These are phyloP conservation scores for Blastocystis sp. DNA, from an alignment of 352 stramenopile genomes.

Conservation along the genomic window DNA sequence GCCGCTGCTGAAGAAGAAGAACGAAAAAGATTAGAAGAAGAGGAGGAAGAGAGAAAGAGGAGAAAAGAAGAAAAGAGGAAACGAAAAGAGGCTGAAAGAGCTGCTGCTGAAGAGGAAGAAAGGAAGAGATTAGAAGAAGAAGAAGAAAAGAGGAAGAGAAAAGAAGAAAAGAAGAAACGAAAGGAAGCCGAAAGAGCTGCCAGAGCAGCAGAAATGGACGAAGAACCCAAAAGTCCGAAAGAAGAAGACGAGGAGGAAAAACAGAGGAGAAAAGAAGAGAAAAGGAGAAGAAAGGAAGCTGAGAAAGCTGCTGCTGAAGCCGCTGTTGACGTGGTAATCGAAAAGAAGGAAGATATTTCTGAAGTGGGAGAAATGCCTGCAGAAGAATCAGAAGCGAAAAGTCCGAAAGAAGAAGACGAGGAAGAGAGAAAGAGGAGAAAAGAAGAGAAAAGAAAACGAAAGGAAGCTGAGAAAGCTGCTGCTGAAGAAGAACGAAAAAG, in stretches of 20 bases:
- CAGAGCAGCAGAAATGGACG: background rate
- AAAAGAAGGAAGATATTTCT: background rate
- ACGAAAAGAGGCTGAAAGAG: background rate
- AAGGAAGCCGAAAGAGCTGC: conserved; percentile 7
- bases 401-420: background rate
- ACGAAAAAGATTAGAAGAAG: background rate
- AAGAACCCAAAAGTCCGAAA: background rate
- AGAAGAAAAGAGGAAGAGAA: conserved; percentile 22
- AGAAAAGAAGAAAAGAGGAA: background rate
- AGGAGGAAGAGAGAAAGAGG: conserved; percentile 3
- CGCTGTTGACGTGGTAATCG: background rate
- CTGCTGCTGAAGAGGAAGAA: background rate
- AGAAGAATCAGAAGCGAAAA: background rate
- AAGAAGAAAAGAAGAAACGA: background rate
- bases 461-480: background rate
- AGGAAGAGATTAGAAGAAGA: background rate
- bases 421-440: conserved; percentile 24
- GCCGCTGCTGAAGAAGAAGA: background rate
- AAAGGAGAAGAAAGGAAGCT: background rate
- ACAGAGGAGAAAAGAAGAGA: background rate
- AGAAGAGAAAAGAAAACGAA: background rate
- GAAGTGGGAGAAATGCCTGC: background rate
- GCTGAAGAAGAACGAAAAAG: background rate
- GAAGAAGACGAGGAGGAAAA: conserved; percentile 16
- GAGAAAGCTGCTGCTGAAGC: background rate